Conservation (phyloP, 495 filamentous ascomycete species). For the Xylaria longipes region DNA sequence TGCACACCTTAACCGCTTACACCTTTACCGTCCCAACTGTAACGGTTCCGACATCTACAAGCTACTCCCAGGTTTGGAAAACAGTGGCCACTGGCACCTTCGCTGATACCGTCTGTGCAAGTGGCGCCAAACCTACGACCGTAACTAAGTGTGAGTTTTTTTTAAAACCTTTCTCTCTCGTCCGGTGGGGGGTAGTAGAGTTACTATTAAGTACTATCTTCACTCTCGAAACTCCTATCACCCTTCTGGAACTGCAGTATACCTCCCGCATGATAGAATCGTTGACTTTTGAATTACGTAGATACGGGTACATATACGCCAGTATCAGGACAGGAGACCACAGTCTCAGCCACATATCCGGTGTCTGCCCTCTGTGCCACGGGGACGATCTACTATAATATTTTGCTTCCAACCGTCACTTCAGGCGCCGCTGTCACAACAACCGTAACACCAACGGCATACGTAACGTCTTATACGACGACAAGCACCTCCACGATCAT, state of each 20-base stretch:
- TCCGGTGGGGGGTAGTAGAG: background rate
- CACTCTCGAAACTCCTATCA: background rate
- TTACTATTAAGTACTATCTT: background rate
- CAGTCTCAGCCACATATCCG: constrained; percentile 7
- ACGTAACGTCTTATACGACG: background rate
- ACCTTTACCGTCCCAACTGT: background rate
- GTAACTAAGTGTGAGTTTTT: constrained; percentile 8
- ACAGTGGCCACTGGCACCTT: constrained; percentile 14
- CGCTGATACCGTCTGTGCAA: constrained; percentile 9
- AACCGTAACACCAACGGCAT: background rate
- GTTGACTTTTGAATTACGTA: background rate
- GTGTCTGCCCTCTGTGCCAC: constrained; percentile 4
- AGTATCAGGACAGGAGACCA: constrained; percentile 9
- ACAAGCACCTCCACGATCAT: background rate
- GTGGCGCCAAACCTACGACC: constrained; percentile 9
- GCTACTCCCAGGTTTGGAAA: background rate
- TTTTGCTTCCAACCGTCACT: background rate
- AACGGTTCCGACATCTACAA: constrained; percentile 4
- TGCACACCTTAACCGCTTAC: background rate
- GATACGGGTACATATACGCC: constrained; percentile 12
- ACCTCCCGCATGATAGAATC: background rate
- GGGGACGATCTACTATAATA: background rate
- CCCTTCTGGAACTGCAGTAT: background rate
- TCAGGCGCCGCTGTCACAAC: background rate
- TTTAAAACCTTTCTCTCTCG: background rate